Evolutionary conservation across 208 protist genomes (phyloP).

Genomic region (Vickermania ingenoplastis): DNA sequence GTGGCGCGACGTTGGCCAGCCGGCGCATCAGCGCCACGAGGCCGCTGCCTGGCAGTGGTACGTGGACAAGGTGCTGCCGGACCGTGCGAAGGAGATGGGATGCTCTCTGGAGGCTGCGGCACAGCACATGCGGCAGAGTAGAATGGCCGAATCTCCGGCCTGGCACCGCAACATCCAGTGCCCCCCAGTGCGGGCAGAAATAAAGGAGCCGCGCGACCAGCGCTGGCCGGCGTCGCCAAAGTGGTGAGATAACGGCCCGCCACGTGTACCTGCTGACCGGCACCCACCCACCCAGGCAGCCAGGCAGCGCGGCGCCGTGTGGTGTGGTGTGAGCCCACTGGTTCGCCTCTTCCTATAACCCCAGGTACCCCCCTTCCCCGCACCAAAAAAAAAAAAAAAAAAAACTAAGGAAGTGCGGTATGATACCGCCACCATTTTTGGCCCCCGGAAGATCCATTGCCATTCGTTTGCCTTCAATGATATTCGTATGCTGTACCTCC

Average conservation of each 20-base stretch:
- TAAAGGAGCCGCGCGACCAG: constrained; percentile 83
- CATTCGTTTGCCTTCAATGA: too few species aligned
- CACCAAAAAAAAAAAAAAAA: too few species aligned
- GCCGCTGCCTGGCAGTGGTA: constrained; percentile 72
- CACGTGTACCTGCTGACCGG: too few species aligned
- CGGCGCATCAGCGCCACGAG: constrained; percentile 34
- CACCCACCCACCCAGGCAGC: too few species aligned
- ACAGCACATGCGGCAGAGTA: constrained; percentile 34
- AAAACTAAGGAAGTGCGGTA: too few species aligned
- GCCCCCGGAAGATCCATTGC: too few species aligned
- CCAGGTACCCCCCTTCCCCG: too few species aligned
- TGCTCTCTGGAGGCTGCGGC: constrained; percentile 40
- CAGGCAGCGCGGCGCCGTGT: too few species aligned
- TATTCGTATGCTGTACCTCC: too few species aligned
- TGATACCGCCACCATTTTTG: too few species aligned
- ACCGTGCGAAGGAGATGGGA: constrained; percentile 47
- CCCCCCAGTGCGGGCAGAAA: constrained; percentile 44
- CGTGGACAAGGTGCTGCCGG: constrained; percentile 46
- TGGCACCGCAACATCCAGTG: constrained; percentile 68
- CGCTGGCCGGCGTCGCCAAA: constrained; percentile 86
- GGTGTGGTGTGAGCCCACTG: too few species aligned
- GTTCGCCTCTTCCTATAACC: too few species aligned
- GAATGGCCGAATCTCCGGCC: constrained; percentile 49
- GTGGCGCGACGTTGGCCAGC: constrained; percentile 71
- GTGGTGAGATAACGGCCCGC: constrained; percentile 68